A percentile compares a stretch with the other conserved stretches of the same genome.
These are phyloP conservation scores for Besnoitia besnoiti DNA, from an alignment of 169 alveolate species.

Conservation along the genomic window DNA sequence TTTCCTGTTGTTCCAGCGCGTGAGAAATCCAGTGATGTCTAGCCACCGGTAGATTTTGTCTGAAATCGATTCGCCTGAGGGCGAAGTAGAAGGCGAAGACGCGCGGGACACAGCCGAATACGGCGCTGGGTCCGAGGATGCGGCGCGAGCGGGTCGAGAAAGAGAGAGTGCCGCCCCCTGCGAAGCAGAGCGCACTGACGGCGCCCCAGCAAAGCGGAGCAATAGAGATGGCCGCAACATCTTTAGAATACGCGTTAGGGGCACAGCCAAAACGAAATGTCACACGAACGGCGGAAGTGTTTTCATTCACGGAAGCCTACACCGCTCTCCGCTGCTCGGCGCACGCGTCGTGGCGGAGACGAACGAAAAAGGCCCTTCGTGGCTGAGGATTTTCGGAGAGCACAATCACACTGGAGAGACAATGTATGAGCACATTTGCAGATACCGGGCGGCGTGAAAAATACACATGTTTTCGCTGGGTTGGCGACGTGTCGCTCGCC, in stretches of 20 bases:
- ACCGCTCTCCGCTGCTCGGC: neutral
- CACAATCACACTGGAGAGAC: neutral
- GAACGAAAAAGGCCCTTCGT: neutral
- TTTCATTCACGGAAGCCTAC: no score
- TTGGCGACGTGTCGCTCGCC: neutral
- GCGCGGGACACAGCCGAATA: neutral
- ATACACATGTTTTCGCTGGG: neutral
- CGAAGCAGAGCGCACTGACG: neutral
- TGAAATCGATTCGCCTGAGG: constrained; percentile 64
- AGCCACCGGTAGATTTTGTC: constrained; percentile 77
- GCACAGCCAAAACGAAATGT: neutral
- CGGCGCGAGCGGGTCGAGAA: neutral
- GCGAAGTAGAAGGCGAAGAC: neutral
- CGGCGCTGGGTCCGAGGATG: neutral
- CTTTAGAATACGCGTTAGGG: no score
- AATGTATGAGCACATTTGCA: neutral
- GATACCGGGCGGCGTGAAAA: neutral
- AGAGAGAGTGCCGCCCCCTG: neutral
- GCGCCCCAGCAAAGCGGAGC: constrained; percentile 3
- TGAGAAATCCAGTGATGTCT: constrained; percentile 77
- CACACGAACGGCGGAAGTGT: no score
- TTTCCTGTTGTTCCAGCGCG: constrained; percentile 75
- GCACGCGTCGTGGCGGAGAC: neutral
- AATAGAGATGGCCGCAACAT: neutral
- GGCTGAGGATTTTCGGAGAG: neutral